Base-by-base conservation (phyloP, 1,284 basidiomycete species). In the Cryptococcus sp. region DNA sequence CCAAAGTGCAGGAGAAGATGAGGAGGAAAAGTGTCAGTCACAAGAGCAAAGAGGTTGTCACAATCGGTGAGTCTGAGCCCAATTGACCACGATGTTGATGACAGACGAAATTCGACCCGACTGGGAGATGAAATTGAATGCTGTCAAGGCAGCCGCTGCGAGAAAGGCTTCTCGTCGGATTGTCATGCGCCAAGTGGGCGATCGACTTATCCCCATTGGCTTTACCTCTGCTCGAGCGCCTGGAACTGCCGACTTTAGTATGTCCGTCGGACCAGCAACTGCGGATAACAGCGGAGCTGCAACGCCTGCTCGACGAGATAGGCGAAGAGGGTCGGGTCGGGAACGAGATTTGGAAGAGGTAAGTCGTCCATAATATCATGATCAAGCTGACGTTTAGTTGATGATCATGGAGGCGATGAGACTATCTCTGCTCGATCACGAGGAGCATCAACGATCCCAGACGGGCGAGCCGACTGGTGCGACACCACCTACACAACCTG, bases 331-430 rank as follows among this genome's bases (percentile, higher is more conserved):
- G 28, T 84, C 55, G 78, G 84, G 58, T 76, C 79, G 58, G 77
- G 88, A 79, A 80, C 82, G 49, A 66, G 88, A 93, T 73, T 71
- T 93, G 53, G 90, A 94, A 75, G 90, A 94, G 79, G 88, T 89
- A 60, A 69, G 81, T 68, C 33, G n/a, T 12, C 38, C 12, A 33
- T n/a, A n/a, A n/a, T n/a, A n/a, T 22, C 22, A 19, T n/a, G 7
- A 2, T 22, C 16, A 25, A 19, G 9, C n/a, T 43, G 43, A 43
- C 40, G 25, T 37, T n/a, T 62, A 97, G 87, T 75, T 97, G 41
- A 97, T 98, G 93, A 78, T 99, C 47, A 93, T 94, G 88, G 94
- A 98, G 74, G 95, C 94, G 1, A 97, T 99, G 92, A 83, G 94
- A 36, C 76, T 97, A 50, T 95, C 91, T 38, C 77, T 97, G 56